Evolutionary conservation across 2,329 filamentous ascomycete genomes (phyloP).

Genomic region (Trichoderma pleuroti): DNA sequence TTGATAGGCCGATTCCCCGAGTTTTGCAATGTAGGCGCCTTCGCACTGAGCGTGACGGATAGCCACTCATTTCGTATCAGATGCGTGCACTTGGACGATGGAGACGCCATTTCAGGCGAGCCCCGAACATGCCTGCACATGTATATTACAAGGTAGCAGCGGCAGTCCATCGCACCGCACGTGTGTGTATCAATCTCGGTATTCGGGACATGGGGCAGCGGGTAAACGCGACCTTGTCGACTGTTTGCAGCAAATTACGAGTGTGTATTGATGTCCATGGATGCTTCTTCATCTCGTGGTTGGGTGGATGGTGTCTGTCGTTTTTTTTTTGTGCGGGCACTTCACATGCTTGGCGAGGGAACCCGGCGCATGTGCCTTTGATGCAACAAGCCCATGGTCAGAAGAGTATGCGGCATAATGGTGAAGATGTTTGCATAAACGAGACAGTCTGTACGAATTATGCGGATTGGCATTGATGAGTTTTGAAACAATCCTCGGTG

Average conservation of each 20-base stretch:
- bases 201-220: not conserved
- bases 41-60: not conserved
- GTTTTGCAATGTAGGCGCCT: not conserved
- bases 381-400: not conserved
- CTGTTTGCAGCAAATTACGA: not conserved
- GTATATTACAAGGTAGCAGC: not conserved
- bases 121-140: not conserved
- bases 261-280: not conserved
- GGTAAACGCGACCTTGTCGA: not conserved
- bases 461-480: not conserved
- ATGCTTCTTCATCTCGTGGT: not conserved
- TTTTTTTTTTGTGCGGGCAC: not conserved
- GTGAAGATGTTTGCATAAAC: not conserved
- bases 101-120: not conserved
- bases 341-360: not conserved
- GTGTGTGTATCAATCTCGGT: constrained; percentile 9
- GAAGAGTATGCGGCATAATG: not conserved
- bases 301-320: not conserved
- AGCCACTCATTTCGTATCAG: not conserved
- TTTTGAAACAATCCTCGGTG: not conserved
- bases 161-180: not conserved
- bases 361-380: not conserved
- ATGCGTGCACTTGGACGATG: not conserved
- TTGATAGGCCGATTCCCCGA: not conserved
- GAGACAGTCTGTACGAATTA: not conserved